phyloP scores from a whole-genome alignment of 2,329 filamentous ascomycete genomes.

The Apiospora arundinis region DNA sequence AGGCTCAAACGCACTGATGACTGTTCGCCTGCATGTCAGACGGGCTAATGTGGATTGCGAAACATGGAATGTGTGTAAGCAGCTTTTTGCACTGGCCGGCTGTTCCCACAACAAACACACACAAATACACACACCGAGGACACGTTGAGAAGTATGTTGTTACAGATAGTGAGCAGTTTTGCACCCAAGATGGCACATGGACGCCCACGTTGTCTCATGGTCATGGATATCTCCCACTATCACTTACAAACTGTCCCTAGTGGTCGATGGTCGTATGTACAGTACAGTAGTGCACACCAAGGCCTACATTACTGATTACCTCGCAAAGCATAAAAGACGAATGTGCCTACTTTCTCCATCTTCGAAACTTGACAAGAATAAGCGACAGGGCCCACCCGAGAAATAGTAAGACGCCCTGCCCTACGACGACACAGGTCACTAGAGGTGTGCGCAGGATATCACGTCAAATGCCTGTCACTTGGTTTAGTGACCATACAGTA shows the following conservation, averaged over 20 bases:
- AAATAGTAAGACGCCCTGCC: not conserved
- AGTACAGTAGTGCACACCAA: not conserved
- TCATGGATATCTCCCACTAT: not conserved
- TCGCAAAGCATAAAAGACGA: not conserved
- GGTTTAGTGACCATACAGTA: not conserved
- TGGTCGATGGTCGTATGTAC: not conserved
- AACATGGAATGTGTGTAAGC: slow-evolving; percentile 14
- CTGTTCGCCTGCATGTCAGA: slow-evolving; percentile 8
- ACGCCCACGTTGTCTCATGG: not conserved
- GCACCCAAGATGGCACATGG: not conserved
- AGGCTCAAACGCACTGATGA: slow-evolving; percentile 10
- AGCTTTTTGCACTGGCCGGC: slow-evolving; percentile 5
- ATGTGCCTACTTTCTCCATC: not conserved
- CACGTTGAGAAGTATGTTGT: not conserved
- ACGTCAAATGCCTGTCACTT: slow-evolving; percentile 7
- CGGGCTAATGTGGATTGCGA: slow-evolving; percentile 15
- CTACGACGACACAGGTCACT: not conserved
- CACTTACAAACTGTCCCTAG: not conserved
- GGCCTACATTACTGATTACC: slow-evolving; percentile 10
- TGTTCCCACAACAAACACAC: not conserved
- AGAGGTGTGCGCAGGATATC: not conserved
- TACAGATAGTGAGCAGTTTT: not conserved
- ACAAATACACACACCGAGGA: not conserved
- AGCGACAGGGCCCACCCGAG: not conserved
- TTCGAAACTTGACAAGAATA: not conserved